A percentile compares a stretch with the other conserved stretches of the same genome.
Conservation (phyloP, 257 asterid species). For the Knoxia roxburghii region DNA sequence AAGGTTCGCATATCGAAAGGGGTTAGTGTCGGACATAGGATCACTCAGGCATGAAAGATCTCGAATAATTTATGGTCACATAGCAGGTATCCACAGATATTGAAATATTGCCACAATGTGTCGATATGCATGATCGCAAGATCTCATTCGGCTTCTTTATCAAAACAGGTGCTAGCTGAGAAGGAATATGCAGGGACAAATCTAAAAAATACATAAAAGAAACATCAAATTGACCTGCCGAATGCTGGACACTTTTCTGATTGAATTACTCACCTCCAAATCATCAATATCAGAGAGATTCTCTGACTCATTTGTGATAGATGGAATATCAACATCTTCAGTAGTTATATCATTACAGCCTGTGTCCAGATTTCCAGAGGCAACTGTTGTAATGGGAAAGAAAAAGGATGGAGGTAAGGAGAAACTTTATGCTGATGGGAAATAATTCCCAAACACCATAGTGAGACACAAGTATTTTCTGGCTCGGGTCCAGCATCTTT, state of each 20-base stretch:
- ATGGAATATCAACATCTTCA: neutral
- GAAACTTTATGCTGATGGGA: neutral
- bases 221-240: neutral
- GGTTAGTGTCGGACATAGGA: no score
- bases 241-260: neutral
- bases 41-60: no score
- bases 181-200: neutral
- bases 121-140: neutral
- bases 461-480: slow-evolving; percentile 5
- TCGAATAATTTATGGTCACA: no score
- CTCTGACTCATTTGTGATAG: slow-evolving; percentile 44
- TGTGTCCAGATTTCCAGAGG: slow-evolving; percentile 7
- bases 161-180: neutral
- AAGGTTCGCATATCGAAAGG: no score
- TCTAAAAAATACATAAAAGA: neutral
- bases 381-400: neutral
- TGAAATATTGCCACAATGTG: neutral
- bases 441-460: neutral
- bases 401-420: neutral
- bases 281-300: slow-evolving; percentile 79
- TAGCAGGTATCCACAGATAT: neutral
- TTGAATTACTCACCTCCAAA: slow-evolving; percentile 43
- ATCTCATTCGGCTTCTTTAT: neutral
- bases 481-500: neutral
- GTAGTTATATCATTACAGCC: neutral